phyloP scores from a whole-genome alignment of 495 filamentous ascomycete species.

The Penicillium maclennaniae region DNA sequence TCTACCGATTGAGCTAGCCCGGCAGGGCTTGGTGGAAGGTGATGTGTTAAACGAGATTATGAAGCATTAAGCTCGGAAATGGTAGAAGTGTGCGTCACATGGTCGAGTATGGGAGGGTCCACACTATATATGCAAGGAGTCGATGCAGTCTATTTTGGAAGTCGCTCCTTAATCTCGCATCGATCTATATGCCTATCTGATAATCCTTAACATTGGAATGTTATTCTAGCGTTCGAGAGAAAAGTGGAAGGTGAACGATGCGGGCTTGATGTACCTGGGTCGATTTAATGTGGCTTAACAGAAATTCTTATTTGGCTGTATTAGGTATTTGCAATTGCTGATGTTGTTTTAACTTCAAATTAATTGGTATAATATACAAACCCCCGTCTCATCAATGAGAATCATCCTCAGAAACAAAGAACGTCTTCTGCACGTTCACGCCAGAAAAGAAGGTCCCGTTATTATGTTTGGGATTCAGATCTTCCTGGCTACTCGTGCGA shows the following conservation, averaged over 20 bases:
- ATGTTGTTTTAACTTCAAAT: not conserved
- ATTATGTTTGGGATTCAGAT: slow-evolving; percentile 30
- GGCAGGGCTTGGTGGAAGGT: slow-evolving; percentile 23
- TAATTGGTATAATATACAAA: not conserved
- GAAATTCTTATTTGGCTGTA: too few species aligned
- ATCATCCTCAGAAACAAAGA: slow-evolving; percentile 32
- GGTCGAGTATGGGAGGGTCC: too few species aligned
- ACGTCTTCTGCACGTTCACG: slow-evolving; percentile 41
- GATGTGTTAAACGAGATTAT: too few species aligned
- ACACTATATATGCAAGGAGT: not conserved
- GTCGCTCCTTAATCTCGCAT: not conserved
- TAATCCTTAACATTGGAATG: too few species aligned
- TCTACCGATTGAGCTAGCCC: slow-evolving; percentile 59
- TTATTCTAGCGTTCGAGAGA: too few species aligned
- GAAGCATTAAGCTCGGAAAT: not conserved
- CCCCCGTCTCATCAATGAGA: not conserved
- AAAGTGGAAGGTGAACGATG: not conserved
- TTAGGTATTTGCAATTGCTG: not conserved
- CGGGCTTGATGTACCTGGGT: not conserved
- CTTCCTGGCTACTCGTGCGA: slow-evolving; percentile 36
- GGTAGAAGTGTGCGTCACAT: not conserved
- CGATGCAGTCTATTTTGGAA: not conserved
- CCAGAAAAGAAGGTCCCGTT: slow-evolving; percentile 21
- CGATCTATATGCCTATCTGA: not conserved
- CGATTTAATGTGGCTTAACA: not conserved